phyloP scores from a whole-genome alignment of 441 rosid genomes.

The Eruca vesicaria region DNA sequence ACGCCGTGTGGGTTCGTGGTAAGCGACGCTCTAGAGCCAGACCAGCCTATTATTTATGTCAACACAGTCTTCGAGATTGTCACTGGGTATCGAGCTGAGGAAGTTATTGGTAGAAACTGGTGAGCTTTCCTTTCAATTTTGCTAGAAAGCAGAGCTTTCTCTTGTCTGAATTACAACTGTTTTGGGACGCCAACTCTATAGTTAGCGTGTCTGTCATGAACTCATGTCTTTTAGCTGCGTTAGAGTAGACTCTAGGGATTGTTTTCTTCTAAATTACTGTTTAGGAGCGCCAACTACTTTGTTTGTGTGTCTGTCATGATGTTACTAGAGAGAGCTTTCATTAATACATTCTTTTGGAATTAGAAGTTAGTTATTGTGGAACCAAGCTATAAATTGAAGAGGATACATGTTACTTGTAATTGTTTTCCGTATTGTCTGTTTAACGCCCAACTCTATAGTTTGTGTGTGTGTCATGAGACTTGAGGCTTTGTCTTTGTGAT shows the following conservation, averaged over 20 bases:
- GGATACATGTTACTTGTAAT: neutral
- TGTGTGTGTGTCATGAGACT: neutral
- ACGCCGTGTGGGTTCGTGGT: conserved; percentile 91
- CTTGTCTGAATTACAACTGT: too few relatives aligned
- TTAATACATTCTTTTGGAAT: neutral
- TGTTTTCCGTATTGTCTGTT: neutral
- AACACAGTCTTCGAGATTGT: conserved; percentile 88
- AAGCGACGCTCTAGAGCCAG: conserved; percentile 87
- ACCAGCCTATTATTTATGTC: conserved; percentile 86
- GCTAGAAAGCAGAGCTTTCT: too few relatives aligned
- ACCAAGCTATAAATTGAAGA: neutral
- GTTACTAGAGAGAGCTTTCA: neutral
- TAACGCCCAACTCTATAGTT: neutral
- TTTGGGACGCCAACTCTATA: neutral
- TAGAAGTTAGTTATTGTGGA: neutral
- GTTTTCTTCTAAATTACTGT: too few relatives aligned
- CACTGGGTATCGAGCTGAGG: conserved; percentile 92
- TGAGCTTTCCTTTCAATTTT: conserved; percentile 35
- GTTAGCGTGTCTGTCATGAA: neutral
- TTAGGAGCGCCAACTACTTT: too few relatives aligned
- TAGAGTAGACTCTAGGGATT: neutral
- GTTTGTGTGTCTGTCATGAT: too few relatives aligned
- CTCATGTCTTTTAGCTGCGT: neutral
- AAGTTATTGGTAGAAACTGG: conserved; percentile 94
- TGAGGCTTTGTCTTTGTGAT: neutral